Evolutionary conservation across 129 eudicot species (phyloP).

Genomic region (Artemisia tridentata): DNA sequence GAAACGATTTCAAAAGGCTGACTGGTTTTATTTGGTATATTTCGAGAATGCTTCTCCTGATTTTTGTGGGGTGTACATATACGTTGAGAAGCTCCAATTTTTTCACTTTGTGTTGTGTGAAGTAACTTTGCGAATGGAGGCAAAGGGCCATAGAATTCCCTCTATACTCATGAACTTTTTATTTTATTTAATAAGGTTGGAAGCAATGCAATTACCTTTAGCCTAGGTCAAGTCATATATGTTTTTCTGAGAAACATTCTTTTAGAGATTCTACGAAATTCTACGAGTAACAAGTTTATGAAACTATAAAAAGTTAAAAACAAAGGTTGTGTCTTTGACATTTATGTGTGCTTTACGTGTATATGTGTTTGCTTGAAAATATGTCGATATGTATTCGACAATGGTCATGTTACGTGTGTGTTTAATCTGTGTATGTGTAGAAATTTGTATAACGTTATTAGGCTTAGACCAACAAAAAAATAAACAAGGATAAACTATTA

Average conservation of each 20-base stretch:
- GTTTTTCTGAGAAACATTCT: neutral
- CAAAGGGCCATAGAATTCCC: conserved; percentile 10
- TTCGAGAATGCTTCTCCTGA: conserved; percentile 26
- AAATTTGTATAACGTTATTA: too few species aligned
- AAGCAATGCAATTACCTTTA: conserved; percentile 13
- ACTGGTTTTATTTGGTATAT: conserved; percentile 15
- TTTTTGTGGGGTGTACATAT: conserved; percentile 29
- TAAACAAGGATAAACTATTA: too few species aligned
- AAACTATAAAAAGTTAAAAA: too few species aligned
- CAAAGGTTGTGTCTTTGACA: too few species aligned
- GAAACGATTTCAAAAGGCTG: conserved; percentile 15
- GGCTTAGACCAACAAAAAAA: too few species aligned
- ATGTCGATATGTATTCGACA: too few species aligned
- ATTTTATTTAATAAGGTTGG: conserved; percentile 18
- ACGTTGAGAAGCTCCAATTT: conserved; percentile 16
- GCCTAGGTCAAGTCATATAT: neutral
- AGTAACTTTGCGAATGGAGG: conserved; percentile 10
- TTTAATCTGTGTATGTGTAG: too few species aligned
- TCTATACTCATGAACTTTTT: neutral
- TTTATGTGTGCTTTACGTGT: too few species aligned
- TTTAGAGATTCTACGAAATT: too few species aligned
- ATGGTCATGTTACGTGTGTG: too few species aligned
- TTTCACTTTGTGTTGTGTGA: conserved; percentile 20
- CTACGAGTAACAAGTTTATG: too few species aligned
- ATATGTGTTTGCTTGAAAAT: too few species aligned